Evolutionary conservation across 2,329 filamentous ascomycete species (phyloP).

Genomic region (Verticillium longisporum): DNA sequence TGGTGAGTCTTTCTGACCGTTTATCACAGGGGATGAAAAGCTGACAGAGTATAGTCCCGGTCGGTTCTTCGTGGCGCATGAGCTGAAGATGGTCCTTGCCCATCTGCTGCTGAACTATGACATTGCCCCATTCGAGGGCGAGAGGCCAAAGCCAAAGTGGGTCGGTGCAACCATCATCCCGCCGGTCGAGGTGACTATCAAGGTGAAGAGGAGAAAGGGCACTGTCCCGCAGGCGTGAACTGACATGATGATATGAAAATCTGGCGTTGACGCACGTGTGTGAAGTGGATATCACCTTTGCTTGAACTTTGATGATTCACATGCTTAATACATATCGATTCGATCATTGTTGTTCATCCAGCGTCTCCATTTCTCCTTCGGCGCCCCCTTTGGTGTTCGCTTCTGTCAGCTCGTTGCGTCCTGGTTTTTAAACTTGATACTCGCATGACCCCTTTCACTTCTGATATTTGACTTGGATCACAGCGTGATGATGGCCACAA

Average conservation of each 20-base stretch:
- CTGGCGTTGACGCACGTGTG: neutral
- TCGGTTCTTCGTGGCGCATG: constrained; percentile 48
- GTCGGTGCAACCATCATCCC: constrained; percentile 36
- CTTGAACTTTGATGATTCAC: no score
- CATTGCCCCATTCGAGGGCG: constrained; percentile 28
- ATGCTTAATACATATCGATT: neutral
- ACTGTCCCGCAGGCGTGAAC: neutral
- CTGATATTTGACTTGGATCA: no score
- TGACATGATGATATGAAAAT: neutral
- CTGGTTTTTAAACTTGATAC: no score
- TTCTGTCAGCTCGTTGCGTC: no score
- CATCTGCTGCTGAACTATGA: constrained; percentile 47
- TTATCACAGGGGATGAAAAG: neutral
- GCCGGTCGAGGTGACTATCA: constrained; percentile 21
- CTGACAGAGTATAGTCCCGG: constrained; percentile 31
- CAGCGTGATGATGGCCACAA: no score
- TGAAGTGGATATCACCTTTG: neutral
- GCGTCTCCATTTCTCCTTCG: no score
- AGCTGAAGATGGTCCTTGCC: constrained; percentile 47
- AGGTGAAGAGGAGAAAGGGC: constrained; percentile 18
- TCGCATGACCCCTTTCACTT: no score
- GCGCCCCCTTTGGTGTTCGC: no score
- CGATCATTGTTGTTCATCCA: no score
- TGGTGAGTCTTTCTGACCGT: constrained; percentile 22
- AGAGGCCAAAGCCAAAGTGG: constrained; percentile 33